phyloP scores from a whole-genome alignment of 495 filamentous ascomycete species.

The Parathielavia appendiculata region DNA sequence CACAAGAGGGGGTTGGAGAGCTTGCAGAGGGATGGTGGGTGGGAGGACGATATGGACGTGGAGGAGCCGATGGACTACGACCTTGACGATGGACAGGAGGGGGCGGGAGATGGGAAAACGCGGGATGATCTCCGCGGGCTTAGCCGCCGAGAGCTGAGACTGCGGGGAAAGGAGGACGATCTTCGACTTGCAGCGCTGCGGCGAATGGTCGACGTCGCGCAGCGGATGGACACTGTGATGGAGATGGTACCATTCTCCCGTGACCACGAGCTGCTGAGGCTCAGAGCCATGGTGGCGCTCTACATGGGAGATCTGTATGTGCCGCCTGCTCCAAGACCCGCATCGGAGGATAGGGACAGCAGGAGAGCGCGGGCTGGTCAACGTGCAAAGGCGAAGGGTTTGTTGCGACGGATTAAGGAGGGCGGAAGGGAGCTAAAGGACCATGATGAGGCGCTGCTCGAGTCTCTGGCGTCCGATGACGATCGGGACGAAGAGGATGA shows the following conservation, averaged over 20 bases:
- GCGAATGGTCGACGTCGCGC: conserved; percentile 47
- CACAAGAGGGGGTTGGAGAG: conserved; percentile 18
- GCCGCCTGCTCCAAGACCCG: conserved; percentile 21
- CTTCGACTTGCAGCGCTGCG: conserved; percentile 28
- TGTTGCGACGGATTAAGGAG: conserved; percentile 30
- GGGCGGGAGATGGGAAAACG: not conserved
- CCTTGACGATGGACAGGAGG: not conserved
- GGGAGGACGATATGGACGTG: not conserved
- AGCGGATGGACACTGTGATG: conserved; percentile 60
- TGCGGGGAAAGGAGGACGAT: conserved; percentile 21
- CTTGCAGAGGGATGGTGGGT: conserved; percentile 8
- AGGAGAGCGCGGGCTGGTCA: conserved; percentile 23
- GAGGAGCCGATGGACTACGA: conserved; percentile 14
- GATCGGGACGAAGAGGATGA: conserved; percentile 22
- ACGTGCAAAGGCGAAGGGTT: conserved; percentile 25
- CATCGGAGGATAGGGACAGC: conserved; percentile 24
- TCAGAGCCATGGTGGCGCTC: conserved; percentile 62
- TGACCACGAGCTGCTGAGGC: conserved; percentile 50
- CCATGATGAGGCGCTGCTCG: conserved; percentile 27
- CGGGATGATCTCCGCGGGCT: not conserved
- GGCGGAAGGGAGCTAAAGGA: conserved; percentile 29
- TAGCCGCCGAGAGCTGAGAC: conserved; percentile 8
- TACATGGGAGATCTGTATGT: conserved; percentile 60
- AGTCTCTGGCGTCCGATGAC: conserved; percentile 27
- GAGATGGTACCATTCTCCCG: conserved; percentile 59